Percentiles rank a stretch among this genome's conserved stretches.
Conservation (phyloP, 2,329 filamentous ascomycete genomes). For the Thelonectria olida region DNA sequence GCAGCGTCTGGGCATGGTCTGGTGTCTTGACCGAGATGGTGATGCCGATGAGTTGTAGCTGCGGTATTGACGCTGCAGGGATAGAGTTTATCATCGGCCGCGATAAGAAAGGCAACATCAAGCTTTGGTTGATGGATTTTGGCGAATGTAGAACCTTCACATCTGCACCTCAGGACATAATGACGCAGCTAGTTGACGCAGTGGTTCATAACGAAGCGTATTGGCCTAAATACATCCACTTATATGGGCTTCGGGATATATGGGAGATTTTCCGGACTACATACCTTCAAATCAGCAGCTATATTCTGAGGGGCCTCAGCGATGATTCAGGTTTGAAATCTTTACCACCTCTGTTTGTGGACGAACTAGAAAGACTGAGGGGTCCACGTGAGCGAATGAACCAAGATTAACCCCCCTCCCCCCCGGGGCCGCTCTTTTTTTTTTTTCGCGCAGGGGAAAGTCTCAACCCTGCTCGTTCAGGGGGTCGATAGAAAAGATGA, state of each 20-base stretch:
- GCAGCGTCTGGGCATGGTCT: neutral
- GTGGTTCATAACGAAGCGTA: neutral
- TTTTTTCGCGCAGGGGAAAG: no score
- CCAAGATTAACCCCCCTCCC: neutral
- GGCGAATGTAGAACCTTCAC: neutral
- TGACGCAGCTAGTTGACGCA: neutral
- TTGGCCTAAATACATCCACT: neutral
- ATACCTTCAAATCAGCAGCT: neutral
- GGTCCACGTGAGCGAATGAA: neutral
- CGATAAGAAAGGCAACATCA: neutral
- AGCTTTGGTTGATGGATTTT: neutral
- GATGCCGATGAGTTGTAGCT: conserved; percentile 43
- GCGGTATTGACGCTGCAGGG: no score
- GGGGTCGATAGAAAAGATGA: no score
- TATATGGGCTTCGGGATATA: neutral
- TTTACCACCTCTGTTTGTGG: neutral
- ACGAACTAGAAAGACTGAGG: neutral
- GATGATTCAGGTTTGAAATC: neutral
- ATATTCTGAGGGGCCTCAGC: neutral
- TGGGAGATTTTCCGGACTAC: neutral
- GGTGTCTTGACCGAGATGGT: conserved; percentile 9
- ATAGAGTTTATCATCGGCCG: neutral
- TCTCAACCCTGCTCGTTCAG: no score
- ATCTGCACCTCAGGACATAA: neutral
- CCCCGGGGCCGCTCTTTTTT: no score